Percentiles rank a stretch among this genome's conserved stretches.
phyloP scores from a whole-genome alignment of 108 stramenopile genomes.

The Epipyxis sp. region DNA sequence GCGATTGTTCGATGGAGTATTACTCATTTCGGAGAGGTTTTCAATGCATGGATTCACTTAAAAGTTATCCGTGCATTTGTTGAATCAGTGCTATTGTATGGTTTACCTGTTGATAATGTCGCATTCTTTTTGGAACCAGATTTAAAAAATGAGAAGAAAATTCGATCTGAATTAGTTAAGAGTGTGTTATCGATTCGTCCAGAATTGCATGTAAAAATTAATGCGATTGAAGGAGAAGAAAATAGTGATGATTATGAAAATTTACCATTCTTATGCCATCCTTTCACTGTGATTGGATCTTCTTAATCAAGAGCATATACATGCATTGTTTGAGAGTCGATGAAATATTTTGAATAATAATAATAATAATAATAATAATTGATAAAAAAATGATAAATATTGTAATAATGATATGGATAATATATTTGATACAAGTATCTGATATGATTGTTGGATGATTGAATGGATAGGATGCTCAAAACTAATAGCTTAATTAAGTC shows the following conservation, averaged over 20 bases:
- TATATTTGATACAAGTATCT: no score
- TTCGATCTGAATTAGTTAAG: conserved; percentile 18
- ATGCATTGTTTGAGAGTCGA: no score
- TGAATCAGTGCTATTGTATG: conserved; percentile 91
- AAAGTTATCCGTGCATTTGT: conserved; percentile 95
- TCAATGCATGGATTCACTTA: conserved; percentile 94
- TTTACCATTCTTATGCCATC: no score
- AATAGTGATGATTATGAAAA: neutral
- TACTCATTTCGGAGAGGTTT: conserved; percentile 92
- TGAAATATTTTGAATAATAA: no score
- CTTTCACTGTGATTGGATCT: no score
- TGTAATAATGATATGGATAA: no score
- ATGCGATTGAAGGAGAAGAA: neutral
- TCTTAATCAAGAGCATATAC: no score
- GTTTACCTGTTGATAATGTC: conserved; percentile 87
- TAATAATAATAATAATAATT: no score
- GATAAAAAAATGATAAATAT: no score
- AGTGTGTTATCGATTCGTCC: neutral
- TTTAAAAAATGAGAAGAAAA: conserved; percentile 64
- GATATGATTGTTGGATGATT: no score
- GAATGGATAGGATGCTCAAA: no score
- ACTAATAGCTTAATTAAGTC: no score
- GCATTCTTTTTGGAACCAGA: conserved; percentile 79
- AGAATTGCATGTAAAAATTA: neutral
- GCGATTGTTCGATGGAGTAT: conserved; percentile 87